phyloP scores from a whole-genome alignment of 306 rosid genomes.

The Rosa lucieae region DNA sequence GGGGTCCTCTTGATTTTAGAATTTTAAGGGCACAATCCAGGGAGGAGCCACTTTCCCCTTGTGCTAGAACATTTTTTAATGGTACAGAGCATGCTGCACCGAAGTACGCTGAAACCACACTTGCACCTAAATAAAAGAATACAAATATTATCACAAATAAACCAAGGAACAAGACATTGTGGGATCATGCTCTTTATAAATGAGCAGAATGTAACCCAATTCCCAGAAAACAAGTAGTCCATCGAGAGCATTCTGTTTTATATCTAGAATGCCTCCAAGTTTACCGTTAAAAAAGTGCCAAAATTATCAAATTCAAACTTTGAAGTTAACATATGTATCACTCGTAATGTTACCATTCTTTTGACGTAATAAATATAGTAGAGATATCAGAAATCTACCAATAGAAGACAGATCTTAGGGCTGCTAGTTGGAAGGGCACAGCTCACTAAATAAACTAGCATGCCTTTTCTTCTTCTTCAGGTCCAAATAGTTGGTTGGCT shows the following conservation, averaged over 20 bases:
- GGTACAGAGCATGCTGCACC: slow-evolving; percentile 80
- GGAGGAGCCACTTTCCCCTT: slow-evolving; percentile 67
- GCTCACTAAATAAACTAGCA: background rate
- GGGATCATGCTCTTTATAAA: background rate
- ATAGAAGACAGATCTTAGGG: background rate
- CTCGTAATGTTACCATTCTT: background rate
- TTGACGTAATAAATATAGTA: background rate
- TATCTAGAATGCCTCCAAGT: background rate
- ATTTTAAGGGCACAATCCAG: too few species aligned
- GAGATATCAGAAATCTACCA: background rate
- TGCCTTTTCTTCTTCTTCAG: too few species aligned
- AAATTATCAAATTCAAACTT: background rate
- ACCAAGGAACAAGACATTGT: background rate
- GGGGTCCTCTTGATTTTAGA: slow-evolving; percentile 58
- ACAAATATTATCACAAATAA: background rate
- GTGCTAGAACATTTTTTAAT: slow-evolving; percentile 45
- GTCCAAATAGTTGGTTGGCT: too few species aligned
- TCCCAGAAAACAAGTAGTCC: background rate
- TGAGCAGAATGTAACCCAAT: background rate
- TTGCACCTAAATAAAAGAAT: slow-evolving; percentile 46
- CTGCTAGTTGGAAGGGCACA: background rate
- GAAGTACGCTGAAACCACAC: slow-evolving; percentile 63
- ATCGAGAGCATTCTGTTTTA: background rate
- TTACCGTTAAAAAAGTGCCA: background rate
- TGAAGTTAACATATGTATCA: background rate